Evolutionary conservation across 2,329 filamentous ascomycete species (phyloP).

Genomic region (Fusarium illudens): DNA sequence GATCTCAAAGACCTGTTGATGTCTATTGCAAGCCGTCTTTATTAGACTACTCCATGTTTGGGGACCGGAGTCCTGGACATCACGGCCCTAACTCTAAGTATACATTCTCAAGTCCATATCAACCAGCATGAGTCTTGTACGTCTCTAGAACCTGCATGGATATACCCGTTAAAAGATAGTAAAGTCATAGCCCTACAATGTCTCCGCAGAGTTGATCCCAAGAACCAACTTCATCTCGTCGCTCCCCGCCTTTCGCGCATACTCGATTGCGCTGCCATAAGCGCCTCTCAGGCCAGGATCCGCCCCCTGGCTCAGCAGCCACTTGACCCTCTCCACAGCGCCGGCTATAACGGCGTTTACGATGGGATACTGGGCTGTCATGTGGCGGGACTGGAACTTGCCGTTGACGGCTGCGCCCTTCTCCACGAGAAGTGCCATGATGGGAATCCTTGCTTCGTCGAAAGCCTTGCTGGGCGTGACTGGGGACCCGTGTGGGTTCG

Average conservation of each 20-base stretch:
- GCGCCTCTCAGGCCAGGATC: conserved; percentile 19
- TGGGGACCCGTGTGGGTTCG: background rate
- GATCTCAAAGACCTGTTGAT: background rate
- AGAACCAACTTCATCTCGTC: conserved; percentile 28
- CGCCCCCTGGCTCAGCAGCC: conserved; percentile 29
- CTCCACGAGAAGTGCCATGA: conserved; percentile 26
- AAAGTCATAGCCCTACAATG: background rate
- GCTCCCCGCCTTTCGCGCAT: conserved; percentile 2
- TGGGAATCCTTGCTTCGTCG: conserved; percentile 16
- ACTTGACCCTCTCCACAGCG: conserved; percentile 27
- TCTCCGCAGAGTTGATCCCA: background rate
- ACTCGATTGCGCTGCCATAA: conserved; percentile 24
- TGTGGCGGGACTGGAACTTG: conserved; percentile 2
- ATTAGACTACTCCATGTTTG: background rate
- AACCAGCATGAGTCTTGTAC: background rate
- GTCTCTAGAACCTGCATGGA: background rate
- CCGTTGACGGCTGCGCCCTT: conserved; percentile 26
- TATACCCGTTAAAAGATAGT: background rate
- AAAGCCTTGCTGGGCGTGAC: conserved; percentile 8
- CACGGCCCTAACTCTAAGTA: too few species aligned
- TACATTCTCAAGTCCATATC: too few species aligned
- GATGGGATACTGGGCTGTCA: conserved; percentile 23
- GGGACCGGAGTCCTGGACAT: background rate
- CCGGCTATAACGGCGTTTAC: conserved; percentile 31
- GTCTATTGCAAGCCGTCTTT: background rate